These are phyloP conservation scores for Penicillium fimorum DNA, from an alignment of 495 filamentous ascomycete species.

Conservation along the genomic window DNA sequence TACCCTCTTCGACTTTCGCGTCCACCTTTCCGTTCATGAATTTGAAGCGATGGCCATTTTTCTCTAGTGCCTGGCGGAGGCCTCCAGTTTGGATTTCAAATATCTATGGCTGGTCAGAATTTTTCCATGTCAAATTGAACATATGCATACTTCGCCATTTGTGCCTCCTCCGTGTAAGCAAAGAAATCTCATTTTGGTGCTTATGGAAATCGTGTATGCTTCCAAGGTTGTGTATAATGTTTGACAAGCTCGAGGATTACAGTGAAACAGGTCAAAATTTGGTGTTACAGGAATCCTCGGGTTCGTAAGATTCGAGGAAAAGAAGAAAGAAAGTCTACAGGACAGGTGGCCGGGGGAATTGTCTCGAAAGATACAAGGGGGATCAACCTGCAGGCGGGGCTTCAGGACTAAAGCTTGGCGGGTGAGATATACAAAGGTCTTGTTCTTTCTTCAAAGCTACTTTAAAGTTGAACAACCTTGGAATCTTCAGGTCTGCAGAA, in stretches of 20 bases:
- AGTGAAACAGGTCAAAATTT: not conserved
- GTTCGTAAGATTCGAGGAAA: not conserved
- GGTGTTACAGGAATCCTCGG: not conserved
- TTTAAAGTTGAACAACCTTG: not conserved
- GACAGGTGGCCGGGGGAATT: not conserved
- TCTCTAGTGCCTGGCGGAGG: slow-evolving; percentile 30
- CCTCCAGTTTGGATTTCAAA: slow-evolving; percentile 45
- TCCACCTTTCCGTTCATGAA: slow-evolving; percentile 35
- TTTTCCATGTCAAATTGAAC: not conserved
- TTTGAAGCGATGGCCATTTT: slow-evolving; percentile 35
- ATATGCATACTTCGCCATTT: slow-evolving; percentile 32
- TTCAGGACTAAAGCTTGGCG: not conserved
- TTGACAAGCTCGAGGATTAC: not conserved
- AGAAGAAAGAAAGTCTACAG: not conserved
- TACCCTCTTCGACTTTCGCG: slow-evolving; percentile 34
- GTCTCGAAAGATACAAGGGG: not conserved
- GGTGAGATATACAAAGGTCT: not conserved
- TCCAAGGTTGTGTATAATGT: not conserved
- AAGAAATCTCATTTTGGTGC: slow-evolving; percentile 36
- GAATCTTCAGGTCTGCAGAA: not conserved
- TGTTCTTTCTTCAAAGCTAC: not conserved
- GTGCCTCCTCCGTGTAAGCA: slow-evolving; percentile 42
- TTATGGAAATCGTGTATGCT: not conserved
- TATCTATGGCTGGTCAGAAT: slow-evolving; percentile 28
- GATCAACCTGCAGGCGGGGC: slow-evolving; percentile 3